Evolutionary conservation across 2,329 filamentous ascomycete species (phyloP).

Genomic region (Pseudogymnoascus destructans): DNA sequence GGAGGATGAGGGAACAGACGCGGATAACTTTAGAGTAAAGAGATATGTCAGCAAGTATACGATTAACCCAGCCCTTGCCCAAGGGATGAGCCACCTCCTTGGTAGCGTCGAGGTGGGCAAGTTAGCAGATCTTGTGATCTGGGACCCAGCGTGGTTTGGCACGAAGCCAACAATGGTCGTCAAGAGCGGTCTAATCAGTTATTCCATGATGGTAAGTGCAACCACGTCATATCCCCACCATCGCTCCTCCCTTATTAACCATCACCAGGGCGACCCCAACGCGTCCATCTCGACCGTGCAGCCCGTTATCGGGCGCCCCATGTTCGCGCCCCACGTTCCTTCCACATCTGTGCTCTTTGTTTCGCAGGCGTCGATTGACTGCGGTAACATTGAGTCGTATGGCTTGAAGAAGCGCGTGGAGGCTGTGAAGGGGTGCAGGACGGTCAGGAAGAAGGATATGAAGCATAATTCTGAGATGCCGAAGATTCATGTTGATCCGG

Average conservation of each 20-base stretch:
- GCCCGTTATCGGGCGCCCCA: slow-evolving; percentile 68
- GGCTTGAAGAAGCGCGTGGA: slow-evolving; percentile 67
- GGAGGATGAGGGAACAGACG: slow-evolving; percentile 66
- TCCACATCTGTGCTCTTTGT: slow-evolving; percentile 70
- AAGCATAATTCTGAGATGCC: slow-evolving; percentile 76
- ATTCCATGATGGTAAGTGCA: slow-evolving; percentile 62
- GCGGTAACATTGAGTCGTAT: slow-evolving; percentile 57
- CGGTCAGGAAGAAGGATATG: slow-evolving; percentile 74
- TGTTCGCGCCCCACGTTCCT: slow-evolving; percentile 70
- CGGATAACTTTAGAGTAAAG: slow-evolving; percentile 87
- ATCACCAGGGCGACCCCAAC: slow-evolving; percentile 59
- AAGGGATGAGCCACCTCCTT: slow-evolving; percentile 78
- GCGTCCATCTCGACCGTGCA: slow-evolving; percentile 80
- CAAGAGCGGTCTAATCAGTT: slow-evolving; percentile 79
- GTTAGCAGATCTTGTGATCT: slow-evolving; percentile 76
- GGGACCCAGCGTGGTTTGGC: slow-evolving; percentile 76
- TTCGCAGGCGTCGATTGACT: slow-evolving; percentile 54
- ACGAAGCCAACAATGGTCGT: slow-evolving; percentile 70
- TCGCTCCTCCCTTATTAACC: slow-evolving; percentile 9
- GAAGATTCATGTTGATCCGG: slow-evolving; percentile 81
- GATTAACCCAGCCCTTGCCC: slow-evolving; percentile 81
- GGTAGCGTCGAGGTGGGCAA: slow-evolving; percentile 84
- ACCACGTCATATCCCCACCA: background rate
- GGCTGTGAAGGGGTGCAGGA: slow-evolving; percentile 62
- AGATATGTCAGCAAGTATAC: slow-evolving; percentile 93